A percentile compares a stretch with the other conserved stretches of the same genome.
Evolutionary conservation across 148 eudicot species (phyloP).

Genomic region (Oxyria digyna): DNA sequence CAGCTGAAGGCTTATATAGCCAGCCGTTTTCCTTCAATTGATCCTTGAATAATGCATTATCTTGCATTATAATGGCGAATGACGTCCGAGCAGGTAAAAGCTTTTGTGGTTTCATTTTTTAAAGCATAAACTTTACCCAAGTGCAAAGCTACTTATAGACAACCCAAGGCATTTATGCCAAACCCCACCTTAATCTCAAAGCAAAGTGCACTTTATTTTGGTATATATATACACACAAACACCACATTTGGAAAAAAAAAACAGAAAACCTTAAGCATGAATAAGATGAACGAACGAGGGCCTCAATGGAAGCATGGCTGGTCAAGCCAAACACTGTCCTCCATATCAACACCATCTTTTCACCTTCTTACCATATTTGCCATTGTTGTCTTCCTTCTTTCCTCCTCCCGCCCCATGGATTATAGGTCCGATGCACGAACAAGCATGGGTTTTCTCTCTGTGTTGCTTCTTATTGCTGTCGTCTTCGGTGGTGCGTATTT

Average conservation of each 20-base stretch:
- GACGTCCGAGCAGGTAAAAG: background rate
- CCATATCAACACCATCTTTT: conserved; percentile 46
- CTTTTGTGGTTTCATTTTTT: background rate
- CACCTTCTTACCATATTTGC: conserved; percentile 50
- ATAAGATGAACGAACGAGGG: conserved; percentile 27
- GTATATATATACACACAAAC: background rate
- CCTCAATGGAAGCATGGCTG: conserved; percentile 39
- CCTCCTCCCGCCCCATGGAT: conserved; percentile 35
- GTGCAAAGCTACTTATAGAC: background rate
- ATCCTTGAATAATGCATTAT: background rate
- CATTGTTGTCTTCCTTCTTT: conserved; percentile 44
- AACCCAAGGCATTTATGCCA: conserved; percentile 50
- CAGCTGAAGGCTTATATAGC: background rate
- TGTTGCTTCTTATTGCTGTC: conserved; percentile 22
- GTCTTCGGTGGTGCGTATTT: conserved; percentile 28
- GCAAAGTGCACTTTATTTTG: background rate
- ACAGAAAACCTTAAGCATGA: conserved; percentile 22
- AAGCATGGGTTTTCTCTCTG: conserved; percentile 28
- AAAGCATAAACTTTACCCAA: background rate
- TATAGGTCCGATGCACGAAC: conserved; percentile 32
- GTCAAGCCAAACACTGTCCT: conserved; percentile 23
- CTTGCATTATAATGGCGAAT: background rate
- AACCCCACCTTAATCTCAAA: conserved; percentile 16
- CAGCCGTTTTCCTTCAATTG: background rate
- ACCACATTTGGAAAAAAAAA: background rate